phyloP scores from a whole-genome alignment of 1,284 basidiomycete species.

The Meira nashicola region DNA sequence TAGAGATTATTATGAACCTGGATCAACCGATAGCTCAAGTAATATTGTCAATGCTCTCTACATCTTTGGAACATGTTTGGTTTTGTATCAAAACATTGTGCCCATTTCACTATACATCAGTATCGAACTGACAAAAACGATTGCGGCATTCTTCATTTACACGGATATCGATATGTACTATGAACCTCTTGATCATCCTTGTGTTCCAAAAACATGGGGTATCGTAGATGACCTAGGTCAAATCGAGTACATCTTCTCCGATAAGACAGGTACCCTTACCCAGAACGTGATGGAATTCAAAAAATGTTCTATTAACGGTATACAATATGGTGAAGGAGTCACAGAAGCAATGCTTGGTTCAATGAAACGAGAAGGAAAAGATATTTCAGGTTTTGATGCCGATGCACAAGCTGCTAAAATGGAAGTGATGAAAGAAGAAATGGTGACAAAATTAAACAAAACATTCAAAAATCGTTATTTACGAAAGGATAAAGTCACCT shows the following conservation, averaged over 20 bases:
- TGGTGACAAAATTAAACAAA: slow-evolving; percentile 70
- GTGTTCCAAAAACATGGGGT: slow-evolving; percentile 95
- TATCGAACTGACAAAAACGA: slow-evolving; percentile 91
- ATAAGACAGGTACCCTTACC: slow-evolving; percentile 62
- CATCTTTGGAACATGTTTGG: slow-evolving; percentile 69
- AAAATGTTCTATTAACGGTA: slow-evolving; percentile 81
- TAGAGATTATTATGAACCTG: slow-evolving; percentile 61
- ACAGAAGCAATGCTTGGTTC: slow-evolving; percentile 93
- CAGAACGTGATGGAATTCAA: slow-evolving; percentile 95
- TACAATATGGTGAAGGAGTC: slow-evolving; percentile 83
- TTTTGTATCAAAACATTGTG: slow-evolving; percentile 96
- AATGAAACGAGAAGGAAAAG: slow-evolving; percentile 72
- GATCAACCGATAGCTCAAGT: slow-evolving; percentile 44
- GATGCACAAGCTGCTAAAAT: slow-evolving; percentile 59
- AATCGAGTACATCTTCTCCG: slow-evolving; percentile 95
- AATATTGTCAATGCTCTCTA: slow-evolving; percentile 73
- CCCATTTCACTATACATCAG: slow-evolving; percentile 96
- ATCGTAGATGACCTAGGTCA: slow-evolving; percentile 96
- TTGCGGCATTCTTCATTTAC: slow-evolving; percentile 91
- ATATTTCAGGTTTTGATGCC: slow-evolving; percentile 62
- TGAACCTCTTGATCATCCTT: slow-evolving; percentile 70
- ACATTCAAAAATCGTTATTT: slow-evolving; percentile 85
- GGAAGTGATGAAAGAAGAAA: slow-evolving; percentile 65
- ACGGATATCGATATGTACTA: slow-evolving; percentile 98
- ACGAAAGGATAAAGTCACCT: slow-evolving; percentile 74